Evolutionary conservation across 108 stramenopile genomes (phyloP), one percentile per base, ranked within the genome.

Genomic region (Epipyxis sp.): DNA sequence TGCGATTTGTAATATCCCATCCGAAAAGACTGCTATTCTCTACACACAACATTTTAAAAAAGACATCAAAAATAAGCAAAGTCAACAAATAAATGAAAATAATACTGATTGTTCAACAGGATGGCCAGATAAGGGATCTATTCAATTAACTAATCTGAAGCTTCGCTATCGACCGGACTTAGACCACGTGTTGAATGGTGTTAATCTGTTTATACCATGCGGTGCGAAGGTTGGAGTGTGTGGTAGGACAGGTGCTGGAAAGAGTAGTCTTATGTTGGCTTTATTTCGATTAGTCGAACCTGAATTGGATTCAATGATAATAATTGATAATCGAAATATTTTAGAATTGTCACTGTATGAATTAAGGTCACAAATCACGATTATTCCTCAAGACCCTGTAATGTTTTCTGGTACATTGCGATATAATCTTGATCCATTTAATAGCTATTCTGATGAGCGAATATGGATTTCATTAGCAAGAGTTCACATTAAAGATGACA

Each of bases 311-410:
- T 77, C 80, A 78, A 79, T n/a, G 83, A 87, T 98, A 59, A n/a
- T 87, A 2, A 94, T 99, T 59, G 99, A 99, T 87, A 96, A 92
- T 1, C 86, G 92, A 37, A 91, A 98, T 81, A 91, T 90, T 30
- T 61, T 83, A 40, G 69, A 82, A 16, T 88, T 98, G 79, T 94
- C 95, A 16, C 87, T 96, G 30, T 76, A 84, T 30, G 77, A 85
- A 16, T 81, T 99, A 44, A 91, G 97, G n/a, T 79, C 89, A 59
- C 91, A 88, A 58, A 80, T 98, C 10, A 90, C 95, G 1, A 98
- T 99, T 81, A 97, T 99, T 69, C 99, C 99, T 10, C 99, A 99
- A 86, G 97, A 98, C 76, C 97, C 97, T 30, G 88, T 90, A 35
- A 76, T 98, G 16, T 98, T 97, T 80, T 77, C 90, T 16, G 97